Percentiles rank a stretch among this genome's conserved stretches.
Evolutionary conservation across 768 basidiomycete species (phyloP).

Genomic region (Mycena belliarum): DNA sequence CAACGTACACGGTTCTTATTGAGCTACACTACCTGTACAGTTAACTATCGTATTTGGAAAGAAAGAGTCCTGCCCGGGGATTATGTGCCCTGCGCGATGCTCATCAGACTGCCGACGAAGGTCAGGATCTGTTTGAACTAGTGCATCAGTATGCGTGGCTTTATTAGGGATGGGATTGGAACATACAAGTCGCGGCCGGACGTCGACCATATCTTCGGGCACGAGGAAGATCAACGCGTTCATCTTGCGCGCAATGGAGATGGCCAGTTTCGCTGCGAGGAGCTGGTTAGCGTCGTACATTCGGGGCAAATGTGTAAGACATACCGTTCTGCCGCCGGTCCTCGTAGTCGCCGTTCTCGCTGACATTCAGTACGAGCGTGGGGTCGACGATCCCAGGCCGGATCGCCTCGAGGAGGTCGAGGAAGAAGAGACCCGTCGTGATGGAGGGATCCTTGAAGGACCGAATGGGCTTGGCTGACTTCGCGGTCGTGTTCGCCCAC

Average conservation of each 20-base stretch:
- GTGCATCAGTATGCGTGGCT: neutral
- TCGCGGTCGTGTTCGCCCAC: conserved; percentile 93
- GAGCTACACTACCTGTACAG: conserved; percentile 3
- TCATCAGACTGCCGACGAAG: conserved; percentile 94
- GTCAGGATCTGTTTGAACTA: conserved; percentile 71
- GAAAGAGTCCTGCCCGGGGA: neutral
- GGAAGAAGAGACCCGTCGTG: conserved; percentile 88
- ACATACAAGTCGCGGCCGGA: conserved; percentile 85
- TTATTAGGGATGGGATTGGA: neutral
- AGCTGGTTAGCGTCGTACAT: neutral
- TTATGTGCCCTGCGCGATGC: conserved; percentile 46
- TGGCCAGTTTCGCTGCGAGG: conserved; percentile 85
- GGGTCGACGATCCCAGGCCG: conserved; percentile 96
- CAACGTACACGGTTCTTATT: conserved; percentile 4
- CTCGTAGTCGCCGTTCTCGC: conserved; percentile 70
- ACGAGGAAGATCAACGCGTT: conserved; percentile 95
- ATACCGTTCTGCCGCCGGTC: conserved; percentile 90
- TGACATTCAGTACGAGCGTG: conserved; percentile 65
- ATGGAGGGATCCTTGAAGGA: conserved; percentile 94
- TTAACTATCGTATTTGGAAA: neutral
- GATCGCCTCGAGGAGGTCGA: conserved; percentile 88
- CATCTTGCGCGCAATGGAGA: conserved; percentile 98
- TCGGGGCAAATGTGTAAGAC: conserved; percentile 23
- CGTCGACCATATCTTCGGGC: conserved; percentile 95
- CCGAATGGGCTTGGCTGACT: conserved; percentile 69